Base-by-base conservation (phyloP, 805 yeast species). In the Wickerhamia fluorescens region DNA sequence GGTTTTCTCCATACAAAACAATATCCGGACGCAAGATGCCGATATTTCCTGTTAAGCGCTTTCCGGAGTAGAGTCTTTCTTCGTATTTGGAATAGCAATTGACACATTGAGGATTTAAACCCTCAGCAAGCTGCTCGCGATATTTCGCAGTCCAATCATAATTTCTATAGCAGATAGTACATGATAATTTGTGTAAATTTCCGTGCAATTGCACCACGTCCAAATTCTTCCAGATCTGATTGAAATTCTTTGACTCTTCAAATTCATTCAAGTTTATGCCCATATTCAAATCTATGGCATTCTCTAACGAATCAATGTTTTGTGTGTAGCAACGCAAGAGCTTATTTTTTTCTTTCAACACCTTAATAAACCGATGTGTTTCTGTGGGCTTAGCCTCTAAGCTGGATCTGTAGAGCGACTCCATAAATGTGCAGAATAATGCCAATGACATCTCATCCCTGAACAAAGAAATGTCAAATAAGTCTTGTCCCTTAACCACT, bases 131-230 rank as follows among this genome's bases (percentile, higher is more conserved):
- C 24, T 56, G 47, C 14, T 53, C 53, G 28, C 69, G 66, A 42
- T 60, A 61, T 14, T 66, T 68, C 14, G 60, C 58, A 24, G 64
- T 68, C 96, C 96, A 88, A 20, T 60, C 65, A 42, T 63, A 73
- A 12, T 56, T 54, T 13, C 60, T 44, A 33, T 66, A 68, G 52
- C 97, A 88, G 29, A 66, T 63, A 2, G 88, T 82, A 53, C 98
- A 89, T 17, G 79, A 61, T 30, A 92, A 61, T 23, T 68, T 64
- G 44, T 84, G 83, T 29, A 89, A 61, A 53, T 86, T 87, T 2
- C 98, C 98, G 47, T 89, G 98, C 15, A 89, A 60, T 51, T 87
- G 96, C 7, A 89, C 81, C 14, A 86, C 94, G 42, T 84, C 85
- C 31, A 74, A 57, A 15, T 64, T 63, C 40, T 71, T 76, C 83